Base-by-base conservation (phyloP, 306 rosid genomes). In the Calophaca sinica region DNA sequence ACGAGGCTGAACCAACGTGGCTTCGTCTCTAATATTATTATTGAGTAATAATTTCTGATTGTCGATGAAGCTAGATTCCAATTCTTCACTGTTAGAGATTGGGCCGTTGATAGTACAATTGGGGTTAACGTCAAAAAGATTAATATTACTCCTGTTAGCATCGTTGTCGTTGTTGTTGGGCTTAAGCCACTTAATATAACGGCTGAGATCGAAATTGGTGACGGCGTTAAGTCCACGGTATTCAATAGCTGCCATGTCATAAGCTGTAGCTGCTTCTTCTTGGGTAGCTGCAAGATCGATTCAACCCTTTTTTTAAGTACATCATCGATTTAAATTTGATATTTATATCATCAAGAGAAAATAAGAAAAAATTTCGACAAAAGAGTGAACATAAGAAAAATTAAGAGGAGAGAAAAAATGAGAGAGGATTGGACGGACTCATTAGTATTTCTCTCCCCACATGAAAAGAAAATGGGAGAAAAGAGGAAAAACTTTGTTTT, bases 221-320 rank as follows among this genome's bases (percentile, higher is more conserved):
- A 94, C 88, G n/a, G 98, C 98, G 31, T 94, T 91, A 58, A 91
- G 89, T 49, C 98, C 98, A 3, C 98, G 93, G 13, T 94, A 88
- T 80, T 94, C 97, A 44, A 94, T 91, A 0, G 98, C 98, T 28
- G 98, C 98, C 89, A 88, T 84, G 81, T 94, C 98, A 82, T 94
- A 94, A 5, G 98, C 98, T 1, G 90, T 84, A 63, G 98, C 98
- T 28, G 98, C 97, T 85, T 94, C 98, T 79, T 94, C 98, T 62
- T 94, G 98, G 4, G 98, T 91, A 49, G 97, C 98, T 94, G 90
- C n/a, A 50, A 65, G 0, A 63, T 63, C 11, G 4, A 42, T 15
- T 42, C 20, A 0, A 41, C 2, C 2, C 1, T 39, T 20, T 11
- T 63, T 44, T 36, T 36, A 2, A 13, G 49, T 36, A 12, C 9